Evolutionary conservation across 176 grass and related monocot species (phyloP), one percentile per base, ranked within the genome.

Genomic region (Alloteropsis semialata): DNA sequence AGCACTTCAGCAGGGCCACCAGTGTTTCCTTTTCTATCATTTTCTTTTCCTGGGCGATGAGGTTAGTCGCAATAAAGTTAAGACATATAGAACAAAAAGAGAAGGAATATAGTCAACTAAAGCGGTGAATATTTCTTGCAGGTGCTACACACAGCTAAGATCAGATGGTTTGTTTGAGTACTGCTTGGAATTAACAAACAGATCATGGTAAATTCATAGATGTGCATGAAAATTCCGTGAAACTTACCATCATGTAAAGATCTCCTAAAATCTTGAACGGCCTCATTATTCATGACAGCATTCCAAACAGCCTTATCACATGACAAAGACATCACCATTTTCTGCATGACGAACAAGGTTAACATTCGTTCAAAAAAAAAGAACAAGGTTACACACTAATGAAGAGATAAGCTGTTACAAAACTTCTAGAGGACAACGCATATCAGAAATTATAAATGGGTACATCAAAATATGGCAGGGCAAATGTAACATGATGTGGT

Each of bases 291-390:
- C 93, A 99, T 87, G 46, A 99, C 79, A 77, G 96, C 96, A 65
- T 94, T 79, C 96, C 96, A 99, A 50, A 99, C 91, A 76, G 83
- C 89, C 85, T 88, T 93, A 90, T 99, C 96, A 15, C 83, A 80
- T 41, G 96, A 90, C 69, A 99, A 92, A 43, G 96, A 93, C 75
- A 99, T 76, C 39, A 96, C 96, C 82, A 99, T 89, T 89, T 85
- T 93, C 96, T 96, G 91, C 77, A 91, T 78, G 6, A 29, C 75
- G 60, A 33, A 79, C 67, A 65, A 30, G n/a, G 69, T 75, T 65
- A 89, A 63, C 27, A n/a, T n/a, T n/a, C n/a, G n/a, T n/a, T n/a
- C n/a, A n/a, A n/a, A n/a, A n/a, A n/a, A n/a, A n/a, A n/a, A n/a
- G 60, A 33, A 79, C 67, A 65, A 30, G n/a, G 69, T 75, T 65